Base-by-base conservation (phyloP, 23 red algal species). In the Chondrus crispus region DNA sequence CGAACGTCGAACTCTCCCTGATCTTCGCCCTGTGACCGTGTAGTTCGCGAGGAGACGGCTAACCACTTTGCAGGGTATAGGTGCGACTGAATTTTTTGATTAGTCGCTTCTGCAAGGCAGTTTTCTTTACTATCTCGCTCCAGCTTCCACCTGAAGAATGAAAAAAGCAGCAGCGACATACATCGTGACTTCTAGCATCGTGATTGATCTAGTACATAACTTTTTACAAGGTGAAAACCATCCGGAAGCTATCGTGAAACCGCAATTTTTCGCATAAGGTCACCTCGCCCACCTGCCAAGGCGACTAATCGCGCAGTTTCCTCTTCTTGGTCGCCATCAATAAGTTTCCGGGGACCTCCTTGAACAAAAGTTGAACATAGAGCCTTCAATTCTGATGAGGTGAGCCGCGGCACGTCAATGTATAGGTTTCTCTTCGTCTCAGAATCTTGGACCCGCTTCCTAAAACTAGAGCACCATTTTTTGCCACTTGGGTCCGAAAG, bases 301-400 rank as follows among this genome's bases (percentile, higher is more conserved):
- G 76, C 54, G 46, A 81, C 47, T 32, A 92, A 40, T 39, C 89
- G 54, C 43, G 55, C 52, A 11, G 76, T 73, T n/a, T 74, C 55
- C 13, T 54, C 62, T 49, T 33, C 29, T 8, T 52, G 32, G 24
- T 58, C 46, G 13, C 30, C 28, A n/a, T 60, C 24, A n/a, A 62
- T 57, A 19, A 78, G 55, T 4, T 83, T 20, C 29, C 69, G 40
- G 26, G 74, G 44, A 32, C 79, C 76, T 47, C 79, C 89, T 37
- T 74, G 46, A 32, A 71, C 76, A 81, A 92, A 84, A 30, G 89
- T 84, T 36, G 77, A 68, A 57, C 89, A 92, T 4, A 90, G 53
- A 9, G 87, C 87, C 60, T 90, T 90, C 72, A 90, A 39, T 83
- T 92, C 77, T 13, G 68, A 47, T 18, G 19, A 30, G 26, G 37